Evolutionary conservation across 768 basidiomycete species (phyloP), one percentile per base, ranked within the genome.

Genomic region (Lepiota venenata): DNA sequence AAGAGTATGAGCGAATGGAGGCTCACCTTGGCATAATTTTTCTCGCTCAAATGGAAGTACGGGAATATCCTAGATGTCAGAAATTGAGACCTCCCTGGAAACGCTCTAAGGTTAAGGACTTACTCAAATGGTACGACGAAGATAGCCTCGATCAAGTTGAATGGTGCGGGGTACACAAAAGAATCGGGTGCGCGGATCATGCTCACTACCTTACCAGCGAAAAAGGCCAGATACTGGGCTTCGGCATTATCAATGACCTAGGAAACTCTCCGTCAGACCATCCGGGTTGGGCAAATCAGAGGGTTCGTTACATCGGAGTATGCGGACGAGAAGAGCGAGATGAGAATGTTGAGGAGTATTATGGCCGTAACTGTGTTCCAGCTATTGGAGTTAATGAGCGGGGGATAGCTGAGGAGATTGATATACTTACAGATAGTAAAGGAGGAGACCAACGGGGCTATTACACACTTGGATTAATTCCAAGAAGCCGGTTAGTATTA

Each of bases 281-380:
- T 25, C 5, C n/a, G 16, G 6, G 12, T 36, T 25, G 32, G 47
- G 40, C 41, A 6, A 18, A 16, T 12, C 46, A 37, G 11, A 22
- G 2, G 41, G 21, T n/a, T 71, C 18, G 79, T 66, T 52, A 91
- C 92, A 61, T 94, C 93, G 10, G 86, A 83, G 63, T 96, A 96
- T 0, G 93, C 93, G 47, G 93, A 91, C 15, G 93, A 85, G 67
- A 97, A 97, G 61, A 98, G 72, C n/a, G 94, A 97, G 61, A 98
- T 93, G 63, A 98, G 78, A 64, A 98, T 85, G 65, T 98, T 98
- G 66, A 97, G 81, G 47, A 97, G 77, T 50, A 98, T 81, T 47
- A 97, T 79, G 15, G 83, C 88, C 2, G 91, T 87, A 18, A 85
- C 79, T 50, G 91, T 80, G 69, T 87, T 93, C 93, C 92, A 95